A percentile compares a stretch with the other conserved stretches of the same genome.
These are phyloP conservation scores for Pinus taeda DNA, from an alignment of 75 land plant genomes.

Conservation along the genomic window DNA sequence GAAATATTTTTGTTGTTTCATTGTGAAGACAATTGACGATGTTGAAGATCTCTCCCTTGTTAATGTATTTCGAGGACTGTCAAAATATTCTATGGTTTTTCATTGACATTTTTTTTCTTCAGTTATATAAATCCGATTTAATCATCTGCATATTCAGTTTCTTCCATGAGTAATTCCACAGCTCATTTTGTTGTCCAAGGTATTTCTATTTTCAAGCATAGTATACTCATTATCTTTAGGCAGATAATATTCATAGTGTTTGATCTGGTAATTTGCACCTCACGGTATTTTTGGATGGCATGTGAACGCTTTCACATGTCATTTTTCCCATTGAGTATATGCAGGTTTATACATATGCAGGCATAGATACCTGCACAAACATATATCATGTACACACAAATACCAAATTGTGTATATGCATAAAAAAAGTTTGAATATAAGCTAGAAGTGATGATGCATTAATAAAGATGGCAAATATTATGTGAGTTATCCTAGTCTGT, in stretches of 20 bases:
- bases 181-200: background rate
- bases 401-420: too few relatives aligned
- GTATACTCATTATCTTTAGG: background rate
- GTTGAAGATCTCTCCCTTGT: background rate
- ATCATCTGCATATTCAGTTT: background rate
- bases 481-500: too few relatives aligned
- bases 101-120: slow-evolving; percentile 2
- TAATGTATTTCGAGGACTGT: background rate
- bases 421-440: too few relatives aligned
- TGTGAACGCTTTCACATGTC: too few relatives aligned
- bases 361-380: too few relatives aligned
- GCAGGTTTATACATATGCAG: too few relatives aligned
- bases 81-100: background rate
- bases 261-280: background rate
- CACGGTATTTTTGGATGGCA: too few relatives aligned
- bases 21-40: background rate
- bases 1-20: background rate
- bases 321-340: too few relatives aligned
- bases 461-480: too few relatives aligned
- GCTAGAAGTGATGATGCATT: too few relatives aligned
- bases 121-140: background rate
- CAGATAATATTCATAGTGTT: background rate
- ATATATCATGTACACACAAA: too few relatives aligned
- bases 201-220: background rate
- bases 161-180: background rate